Evolutionary conservation across 2,329 filamentous ascomycete genomes (phyloP).

Genomic region (Helicocarpus griseus): DNA sequence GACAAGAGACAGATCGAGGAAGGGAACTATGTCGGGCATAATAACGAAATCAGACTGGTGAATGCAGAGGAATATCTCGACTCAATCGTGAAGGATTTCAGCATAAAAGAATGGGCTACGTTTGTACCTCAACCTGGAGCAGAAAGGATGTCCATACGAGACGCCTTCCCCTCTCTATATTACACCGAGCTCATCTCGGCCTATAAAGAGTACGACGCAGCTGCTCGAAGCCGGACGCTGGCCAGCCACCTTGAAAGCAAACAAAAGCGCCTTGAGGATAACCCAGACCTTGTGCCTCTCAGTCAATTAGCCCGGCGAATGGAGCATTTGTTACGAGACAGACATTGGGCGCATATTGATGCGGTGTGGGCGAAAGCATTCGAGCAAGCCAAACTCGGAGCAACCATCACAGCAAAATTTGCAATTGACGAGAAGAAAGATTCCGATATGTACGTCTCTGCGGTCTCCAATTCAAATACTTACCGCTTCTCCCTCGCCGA

Average conservation of each 20-base stretch:
- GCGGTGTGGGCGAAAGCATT: conserved; percentile 58
- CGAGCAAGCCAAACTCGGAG: conserved; percentile 38
- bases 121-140: conserved; percentile 31
- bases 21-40: conserved; percentile 7
- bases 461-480: conserved; percentile 22
- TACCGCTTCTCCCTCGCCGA: conserved; percentile 41
- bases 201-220: conserved; percentile 40
- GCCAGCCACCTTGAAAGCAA: conserved; percentile 10
- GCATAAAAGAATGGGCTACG: conserved; percentile 33
- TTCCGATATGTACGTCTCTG: neutral
- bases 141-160: conserved; percentile 24
- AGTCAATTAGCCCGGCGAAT: conserved; percentile 42
- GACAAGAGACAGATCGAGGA: conserved; percentile 20
- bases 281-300: conserved; percentile 7
- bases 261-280: conserved; percentile 8
- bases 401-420: conserved; percentile 13
- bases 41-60: conserved; percentile 16
- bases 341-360: conserved; percentile 51
- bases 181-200: conserved; percentile 48
- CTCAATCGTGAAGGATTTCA: conserved; percentile 28
- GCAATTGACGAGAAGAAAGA: neutral
- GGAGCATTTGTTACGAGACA: conserved; percentile 50
- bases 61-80: conserved; percentile 29
- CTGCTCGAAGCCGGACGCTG: conserved; percentile 32
- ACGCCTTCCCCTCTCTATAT: conserved; percentile 41